These are phyloP conservation scores for Aureobasidium sp. DNA, from an alignment of 2,329 filamentous ascomycete species.

Conservation along the genomic window DNA sequence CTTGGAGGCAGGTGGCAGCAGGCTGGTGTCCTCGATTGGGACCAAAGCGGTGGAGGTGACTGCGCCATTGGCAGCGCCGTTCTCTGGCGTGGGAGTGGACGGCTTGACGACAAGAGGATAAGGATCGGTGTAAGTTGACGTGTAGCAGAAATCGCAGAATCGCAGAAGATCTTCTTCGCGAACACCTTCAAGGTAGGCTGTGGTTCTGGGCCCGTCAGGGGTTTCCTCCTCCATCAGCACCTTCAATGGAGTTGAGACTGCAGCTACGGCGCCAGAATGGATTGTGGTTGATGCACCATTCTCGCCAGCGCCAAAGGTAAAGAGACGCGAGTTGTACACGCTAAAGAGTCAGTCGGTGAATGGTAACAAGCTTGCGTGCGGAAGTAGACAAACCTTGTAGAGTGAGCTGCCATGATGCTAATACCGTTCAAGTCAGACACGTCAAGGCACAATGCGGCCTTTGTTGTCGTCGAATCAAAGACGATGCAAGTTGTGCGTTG, in stretches of 20 bases:
- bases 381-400: neutral
- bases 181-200: neutral
- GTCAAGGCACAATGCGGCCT: neutral
- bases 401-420: neutral
- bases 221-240: conserved; percentile 8
- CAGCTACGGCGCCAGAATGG: conserved; percentile 11
- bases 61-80: neutral
- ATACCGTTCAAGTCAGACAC: neutral
- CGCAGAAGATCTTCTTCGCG: conserved; percentile 14
- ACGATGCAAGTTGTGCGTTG: conserved; percentile 4
- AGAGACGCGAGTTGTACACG: conserved; percentile 4
- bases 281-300: conserved; percentile 5
- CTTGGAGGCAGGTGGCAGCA: neutral
- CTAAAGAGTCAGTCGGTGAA: neutral
- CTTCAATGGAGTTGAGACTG: conserved; percentile 2
- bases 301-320: conserved; percentile 6
- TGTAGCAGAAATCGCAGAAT: conserved; percentile 12
- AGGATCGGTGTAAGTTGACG: conserved; percentile 4
- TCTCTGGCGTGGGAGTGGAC: neutral
- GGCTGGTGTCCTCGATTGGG: neutral
- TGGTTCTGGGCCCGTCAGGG: neutral
- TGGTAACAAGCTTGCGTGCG: too few relatives aligned
- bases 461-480: conserved; percentile 6
- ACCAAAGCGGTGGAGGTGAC: neutral
- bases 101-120: conserved; percentile 3